Evolutionary conservation across 2,329 filamentous ascomycete genomes (phyloP), one percentile per base, ranked within the genome.

Genomic region (Aspergillus texensis): DNA sequence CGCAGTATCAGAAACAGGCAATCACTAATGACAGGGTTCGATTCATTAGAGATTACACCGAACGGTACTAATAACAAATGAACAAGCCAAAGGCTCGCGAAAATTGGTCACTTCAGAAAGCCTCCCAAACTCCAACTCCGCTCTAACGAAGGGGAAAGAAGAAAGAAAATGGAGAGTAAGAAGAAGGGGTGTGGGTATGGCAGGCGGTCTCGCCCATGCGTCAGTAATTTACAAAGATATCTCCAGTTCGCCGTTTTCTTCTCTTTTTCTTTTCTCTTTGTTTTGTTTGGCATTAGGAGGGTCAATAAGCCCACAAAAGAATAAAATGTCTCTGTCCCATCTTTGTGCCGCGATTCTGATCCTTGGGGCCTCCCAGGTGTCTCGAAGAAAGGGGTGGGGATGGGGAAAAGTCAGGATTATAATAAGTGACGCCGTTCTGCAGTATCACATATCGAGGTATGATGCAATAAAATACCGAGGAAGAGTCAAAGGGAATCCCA

Each of bases 141-240:
- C 60, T 66, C 58, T 66, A 63, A 62, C 61, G 64, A 62, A 70
- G 66, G 66, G 64, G 63, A 68, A 34, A 34, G 57, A 61, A 57
- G 64, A 53, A 60, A 62, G 59, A 63, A 70, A 56, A 67, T 6
- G 14, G 65, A 57, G 61, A 66, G 60, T 63, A 68, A 66, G 57
- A 68, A 66, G 57, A 64, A 59, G 55, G 57, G 45, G 45, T 26
- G 12, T 34, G 24, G 12, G 24, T 16, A 12, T 26, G 26, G 24
- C 46, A 52, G 28, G 48, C 26, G 28, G 34, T 32, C 70, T 73
- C 66, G 69, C 72, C 71, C 73, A 73, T 69, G 71, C 74, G 74
- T 75, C 75, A 75, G 66, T 76, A 76, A 71, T 76, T 72, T 76
- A 76, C 72, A 76, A 43, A 57, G 59, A 60, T 61, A 61, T 24